Percentiles rank a stretch among this genome's conserved stretches.
phyloP scores from a whole-genome alignment of 2,329 filamentous ascomycete genomes.

The Hypoxylon rubiginosum region DNA sequence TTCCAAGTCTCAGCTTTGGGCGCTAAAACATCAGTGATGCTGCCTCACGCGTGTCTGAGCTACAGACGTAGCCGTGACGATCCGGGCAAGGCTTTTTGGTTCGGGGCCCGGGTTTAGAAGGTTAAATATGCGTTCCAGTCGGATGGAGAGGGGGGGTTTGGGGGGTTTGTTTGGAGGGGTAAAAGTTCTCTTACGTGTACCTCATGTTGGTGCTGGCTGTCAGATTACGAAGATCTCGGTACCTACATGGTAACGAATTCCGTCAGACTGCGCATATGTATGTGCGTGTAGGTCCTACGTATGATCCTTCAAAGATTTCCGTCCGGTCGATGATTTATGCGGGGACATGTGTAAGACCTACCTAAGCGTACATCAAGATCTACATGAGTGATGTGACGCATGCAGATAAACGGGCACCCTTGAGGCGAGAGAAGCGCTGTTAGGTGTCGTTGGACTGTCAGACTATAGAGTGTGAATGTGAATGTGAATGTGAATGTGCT shows the following conservation, averaged over 20 bases:
- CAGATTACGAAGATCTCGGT: not conserved
- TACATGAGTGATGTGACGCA: conserved; percentile 9
- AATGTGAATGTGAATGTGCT: not conserved
- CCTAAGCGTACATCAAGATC: not conserved
- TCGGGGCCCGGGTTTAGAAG: conserved; percentile 7
- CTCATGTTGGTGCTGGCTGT: no score
- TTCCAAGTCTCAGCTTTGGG: conserved; percentile 26
- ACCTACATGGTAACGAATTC: not conserved
- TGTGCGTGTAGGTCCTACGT: not conserved
- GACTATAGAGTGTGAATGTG: no score
- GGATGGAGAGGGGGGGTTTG: conserved; percentile 2
- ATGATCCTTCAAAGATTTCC: not conserved
- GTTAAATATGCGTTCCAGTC: conserved; percentile 3
- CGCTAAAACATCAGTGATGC: conserved; percentile 12
- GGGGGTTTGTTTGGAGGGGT: not conserved
- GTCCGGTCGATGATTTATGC: not conserved
- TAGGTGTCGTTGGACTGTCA: not conserved
- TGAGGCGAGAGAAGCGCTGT: no score
- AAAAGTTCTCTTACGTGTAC: not conserved
- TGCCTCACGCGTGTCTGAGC: conserved; percentile 28
- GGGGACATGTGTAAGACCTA: not conserved
- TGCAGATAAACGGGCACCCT: conserved; percentile 16
- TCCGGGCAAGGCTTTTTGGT: conserved; percentile 11
- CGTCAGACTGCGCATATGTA: not conserved
- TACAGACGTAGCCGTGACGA: conserved; percentile 25